Base-by-base conservation (phyloP, 2,329 filamentous ascomycete species). In the Metarhizium anisopliae region DNA sequence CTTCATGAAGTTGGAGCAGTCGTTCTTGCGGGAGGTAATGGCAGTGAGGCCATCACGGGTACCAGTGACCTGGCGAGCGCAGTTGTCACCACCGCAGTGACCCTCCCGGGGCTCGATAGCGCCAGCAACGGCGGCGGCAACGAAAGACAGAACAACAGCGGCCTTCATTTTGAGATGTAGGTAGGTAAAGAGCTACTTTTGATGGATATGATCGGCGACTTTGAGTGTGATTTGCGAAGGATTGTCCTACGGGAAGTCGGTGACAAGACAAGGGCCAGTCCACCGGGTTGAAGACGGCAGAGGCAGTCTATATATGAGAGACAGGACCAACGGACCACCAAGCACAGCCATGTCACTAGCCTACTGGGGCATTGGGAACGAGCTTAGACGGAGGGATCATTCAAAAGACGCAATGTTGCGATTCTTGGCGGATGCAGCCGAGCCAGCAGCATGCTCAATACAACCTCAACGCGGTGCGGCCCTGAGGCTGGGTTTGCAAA, bases 21-120 rank as follows among this genome's bases (percentile, higher is more conserved):
- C 69, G 61, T 68, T 66, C 60, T 70, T 64, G 62, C 73, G 72
- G 38, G 64, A 63, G 45, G 64, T 63, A 40, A 70, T 55, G 56
- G 70, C 63, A 29, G 60, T 57, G 53, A 74, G 68, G 42, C 71
- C 71, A 18, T 59, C 61, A 29, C 72, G 68, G 55, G 73, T 76
- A 56, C 74, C 73, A 47, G 73, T 76, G 58, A 77, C 70, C 57
- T 73, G 70, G 51, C 73, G 72, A 66, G 73, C 73, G 68, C 74
- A 77, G 69, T 76, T 77, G 69, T 77, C 72, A 62, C 69, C 72
- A 20, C 58, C 58, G 51, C 60, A 62, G 58, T 66, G 59, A 64
- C 71, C 74, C 56, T 59, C 61, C 57, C 71, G 72, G 59, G 63
- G 60, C 56, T 71, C 66, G 38, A 74, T 56, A 54, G 67, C 63